phyloP scores from a whole-genome alignment of 108 stramenopile species.

The Bacterosira constricta region DNA sequence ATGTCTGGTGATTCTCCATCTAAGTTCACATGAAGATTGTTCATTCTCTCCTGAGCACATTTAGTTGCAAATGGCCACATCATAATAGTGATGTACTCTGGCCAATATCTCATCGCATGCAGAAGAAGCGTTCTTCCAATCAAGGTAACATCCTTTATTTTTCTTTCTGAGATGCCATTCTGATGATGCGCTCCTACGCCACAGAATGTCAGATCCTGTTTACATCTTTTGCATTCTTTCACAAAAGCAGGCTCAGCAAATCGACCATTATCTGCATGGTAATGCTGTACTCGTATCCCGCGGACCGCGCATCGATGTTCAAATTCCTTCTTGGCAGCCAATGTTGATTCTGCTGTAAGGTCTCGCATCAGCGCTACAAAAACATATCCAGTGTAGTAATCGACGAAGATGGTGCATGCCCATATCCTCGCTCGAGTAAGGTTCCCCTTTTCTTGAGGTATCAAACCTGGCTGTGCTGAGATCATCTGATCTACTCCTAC shows the following conservation, averaged over 20 bases:
- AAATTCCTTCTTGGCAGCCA: conserved; percentile 16
- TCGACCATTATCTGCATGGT: conserved; percentile 25
- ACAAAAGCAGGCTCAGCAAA: conserved; percentile 12
- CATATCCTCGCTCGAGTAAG: conserved; percentile 39
- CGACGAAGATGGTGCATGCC: conserved; percentile 55
- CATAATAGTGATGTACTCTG: conserved; percentile 1
- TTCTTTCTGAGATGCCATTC: conserved; percentile 27
- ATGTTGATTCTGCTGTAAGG: conserved; percentile 19
- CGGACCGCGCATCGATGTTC: not conserved
- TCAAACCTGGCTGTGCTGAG: conserved; percentile 50
- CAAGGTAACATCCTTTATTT: conserved; percentile 20
- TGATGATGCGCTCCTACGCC: conserved; percentile 36
- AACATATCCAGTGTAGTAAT: conserved; percentile 41
- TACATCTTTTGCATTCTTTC: not conserved
- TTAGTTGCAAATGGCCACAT: conserved; percentile 29
- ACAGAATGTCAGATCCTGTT: conserved; percentile 9
- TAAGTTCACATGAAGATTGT: conserved; percentile 1
- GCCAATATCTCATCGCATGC: conserved; percentile 15
- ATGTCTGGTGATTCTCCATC: conserved; percentile 6
- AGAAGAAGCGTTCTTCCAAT: conserved; percentile 6
- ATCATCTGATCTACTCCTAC: conserved; percentile 56
- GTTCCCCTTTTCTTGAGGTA: conserved; percentile 52
- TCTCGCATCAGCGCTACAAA: conserved; percentile 29
- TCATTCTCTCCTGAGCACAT: not conserved
- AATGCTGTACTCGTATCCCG: not conserved